Percentiles rank a stretch among this genome's conserved stretches.
These are phyloP conservation scores for Coemansia sp. DNA, from an alignment of 192 early-diverging fungal genomes.

Conservation along the genomic window DNA sequence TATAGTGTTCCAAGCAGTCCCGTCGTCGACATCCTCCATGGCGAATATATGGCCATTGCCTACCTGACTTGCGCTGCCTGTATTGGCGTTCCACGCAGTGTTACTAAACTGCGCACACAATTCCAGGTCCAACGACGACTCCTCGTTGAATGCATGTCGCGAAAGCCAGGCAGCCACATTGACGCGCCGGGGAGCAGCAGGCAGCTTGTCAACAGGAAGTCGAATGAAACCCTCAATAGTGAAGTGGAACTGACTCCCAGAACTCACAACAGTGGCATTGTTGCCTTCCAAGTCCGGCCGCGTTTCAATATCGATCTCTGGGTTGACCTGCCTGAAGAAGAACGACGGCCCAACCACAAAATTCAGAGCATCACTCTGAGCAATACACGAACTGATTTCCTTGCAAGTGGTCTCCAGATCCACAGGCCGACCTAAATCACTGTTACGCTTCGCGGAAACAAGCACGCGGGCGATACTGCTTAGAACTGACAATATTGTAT, in stretches of 20 bases:
- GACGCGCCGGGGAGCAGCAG: conserved; percentile 5
- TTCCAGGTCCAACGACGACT: conserved; percentile 16
- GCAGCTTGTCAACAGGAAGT: conserved; percentile 10
- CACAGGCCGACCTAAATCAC: neutral
- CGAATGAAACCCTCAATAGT: conserved; percentile 45
- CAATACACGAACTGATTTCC: neutral
- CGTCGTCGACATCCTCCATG: neutral
- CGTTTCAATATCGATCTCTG: conserved; percentile 32
- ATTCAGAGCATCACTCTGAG: neutral
- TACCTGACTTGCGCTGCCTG: neutral
- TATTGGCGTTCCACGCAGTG: conserved; percentile 14
- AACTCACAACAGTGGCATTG: conserved; percentile 18
- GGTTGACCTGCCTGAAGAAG: conserved; percentile 24
- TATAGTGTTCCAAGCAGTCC: conserved; percentile 10
- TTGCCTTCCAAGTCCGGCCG: conserved; percentile 27
- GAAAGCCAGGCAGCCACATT: conserved; percentile 43
- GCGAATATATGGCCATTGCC: neutral
- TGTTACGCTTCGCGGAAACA: neutral
- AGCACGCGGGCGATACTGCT: neutral
- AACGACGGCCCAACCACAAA: conserved; percentile 36
- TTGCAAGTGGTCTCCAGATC: neutral
- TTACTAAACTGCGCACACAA: conserved; percentile 16
- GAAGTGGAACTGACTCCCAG: conserved; percentile 46
- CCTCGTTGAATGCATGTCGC: conserved; percentile 12
- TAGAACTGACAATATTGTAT: neutral